Conservation (phyloP, 306 rosid species). For the Urtica urens region DNA sequence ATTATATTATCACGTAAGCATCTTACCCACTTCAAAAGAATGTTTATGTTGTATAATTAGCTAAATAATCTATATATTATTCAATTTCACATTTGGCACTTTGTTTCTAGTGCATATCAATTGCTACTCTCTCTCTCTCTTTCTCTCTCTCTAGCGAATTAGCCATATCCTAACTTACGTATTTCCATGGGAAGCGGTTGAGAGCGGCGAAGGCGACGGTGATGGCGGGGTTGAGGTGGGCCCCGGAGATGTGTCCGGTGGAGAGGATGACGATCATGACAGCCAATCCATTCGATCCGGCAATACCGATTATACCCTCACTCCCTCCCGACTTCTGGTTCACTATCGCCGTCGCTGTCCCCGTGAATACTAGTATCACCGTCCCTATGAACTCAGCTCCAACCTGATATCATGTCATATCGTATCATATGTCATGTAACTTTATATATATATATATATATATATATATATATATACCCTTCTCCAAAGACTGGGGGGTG, state of each 20-base stretch:
- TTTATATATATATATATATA: not conserved
- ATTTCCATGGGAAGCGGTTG: conserved; percentile 80
- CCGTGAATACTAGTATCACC: conserved; percentile 56
- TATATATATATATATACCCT: conserved; percentile 27
- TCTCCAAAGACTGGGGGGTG: conserved; percentile 62
- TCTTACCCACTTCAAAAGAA: too few species aligned
- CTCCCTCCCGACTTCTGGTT: conserved; percentile 55
- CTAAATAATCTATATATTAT: too few species aligned
- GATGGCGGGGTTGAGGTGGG: conserved; percentile 78
- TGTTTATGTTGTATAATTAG: too few species aligned
- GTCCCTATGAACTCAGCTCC: conserved; percentile 96
- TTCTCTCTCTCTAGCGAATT: too few species aligned
- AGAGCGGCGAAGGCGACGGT: conserved; percentile 86
- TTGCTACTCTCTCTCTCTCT: too few species aligned
- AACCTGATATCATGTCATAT: conserved; percentile 25
- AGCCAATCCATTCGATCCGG: conserved; percentile 61
- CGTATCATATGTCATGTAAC: not conserved
- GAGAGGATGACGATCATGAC: conserved; percentile 70
- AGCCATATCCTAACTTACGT: too few species aligned
- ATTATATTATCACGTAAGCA: too few species aligned
- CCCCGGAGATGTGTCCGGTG: conserved; percentile 83
- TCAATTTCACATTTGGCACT: too few species aligned
- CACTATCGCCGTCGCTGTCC: conserved; percentile 60
- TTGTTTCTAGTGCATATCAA: too few species aligned
- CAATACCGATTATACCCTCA: conserved; percentile 59